Evolutionary conservation across 352 stramenopile genomes (phyloP).

Genomic region (Phytophthora macrochlamydospora): DNA sequence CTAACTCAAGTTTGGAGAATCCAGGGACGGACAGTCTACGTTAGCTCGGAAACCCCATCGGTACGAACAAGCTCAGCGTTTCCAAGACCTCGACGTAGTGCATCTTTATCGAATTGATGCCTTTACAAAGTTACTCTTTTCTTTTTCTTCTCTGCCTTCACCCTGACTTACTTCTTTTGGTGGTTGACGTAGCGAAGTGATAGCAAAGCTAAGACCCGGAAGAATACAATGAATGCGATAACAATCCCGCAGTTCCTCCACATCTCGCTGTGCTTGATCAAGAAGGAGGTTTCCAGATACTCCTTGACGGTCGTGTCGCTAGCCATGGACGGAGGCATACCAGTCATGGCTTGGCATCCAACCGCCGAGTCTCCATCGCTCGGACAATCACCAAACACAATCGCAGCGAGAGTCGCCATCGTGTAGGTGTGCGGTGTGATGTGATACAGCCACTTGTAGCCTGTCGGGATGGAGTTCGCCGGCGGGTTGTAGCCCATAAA

Average conservation of each 20-base stretch:
- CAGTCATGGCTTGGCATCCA: background rate
- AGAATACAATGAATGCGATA: conserved; percentile 33
- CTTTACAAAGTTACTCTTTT: background rate
- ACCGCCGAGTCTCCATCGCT: background rate
- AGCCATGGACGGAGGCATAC: background rate
- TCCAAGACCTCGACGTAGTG: too few relatives aligned
- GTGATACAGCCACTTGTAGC: conserved; percentile 28
- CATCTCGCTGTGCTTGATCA: conserved; percentile 5
- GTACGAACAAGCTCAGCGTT: too few relatives aligned
- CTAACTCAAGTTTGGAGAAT: too few relatives aligned
- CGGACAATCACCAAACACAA: conserved; percentile 12
- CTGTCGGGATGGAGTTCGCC: conserved; percentile 14
- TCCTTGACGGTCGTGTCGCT: background rate
- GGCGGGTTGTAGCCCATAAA: conserved; percentile 29
- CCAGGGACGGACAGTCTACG: too few relatives aligned
- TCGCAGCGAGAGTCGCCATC: conserved; percentile 9
- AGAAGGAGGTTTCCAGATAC: background rate
- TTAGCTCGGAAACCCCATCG: too few relatives aligned
- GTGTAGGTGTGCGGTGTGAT: conserved; percentile 24
- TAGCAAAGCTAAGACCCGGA: conserved; percentile 30
- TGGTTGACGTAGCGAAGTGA: conserved; percentile 46
- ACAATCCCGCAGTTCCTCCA: conserved; percentile 39
- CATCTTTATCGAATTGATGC: too few relatives aligned
- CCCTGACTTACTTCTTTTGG: conserved; percentile 25
- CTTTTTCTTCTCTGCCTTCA: background rate